Percentiles rank a stretch among this genome's conserved stretches.
These are phyloP conservation scores for Sinapis alba DNA, from an alignment of 441 rosid genomes.

Conservation along the genomic window DNA sequence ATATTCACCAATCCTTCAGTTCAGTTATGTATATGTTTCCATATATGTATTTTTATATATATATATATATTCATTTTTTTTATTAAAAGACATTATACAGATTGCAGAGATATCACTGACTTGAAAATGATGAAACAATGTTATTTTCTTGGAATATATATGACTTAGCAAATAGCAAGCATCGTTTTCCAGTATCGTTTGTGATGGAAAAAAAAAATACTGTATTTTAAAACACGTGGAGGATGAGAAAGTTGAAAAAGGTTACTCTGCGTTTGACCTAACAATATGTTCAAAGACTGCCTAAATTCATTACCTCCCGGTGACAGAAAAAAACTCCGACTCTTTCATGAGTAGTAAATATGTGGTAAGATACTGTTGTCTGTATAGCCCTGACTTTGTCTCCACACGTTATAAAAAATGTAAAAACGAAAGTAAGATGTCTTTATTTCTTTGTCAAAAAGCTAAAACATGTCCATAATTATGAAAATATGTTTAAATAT, in stretches of 20 bases:
- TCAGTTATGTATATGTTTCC: neutral
- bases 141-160: neutral
- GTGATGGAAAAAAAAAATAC: neutral
- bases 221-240: neutral
- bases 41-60: too few relatives aligned
- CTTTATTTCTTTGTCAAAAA: neutral
- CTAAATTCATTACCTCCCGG: slow-evolving; percentile 25
- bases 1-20: neutral
- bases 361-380: neutral
- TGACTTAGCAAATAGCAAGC: neutral
- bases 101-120: neutral
- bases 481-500: neutral
- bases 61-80: neutral
- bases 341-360: neutral
- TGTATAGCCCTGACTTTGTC: slow-evolving; percentile 4
- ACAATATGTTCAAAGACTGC: slow-evolving; percentile 19
- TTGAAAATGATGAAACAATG: neutral
- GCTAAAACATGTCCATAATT: neutral
- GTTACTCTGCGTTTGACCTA: slow-evolving; percentile 17
- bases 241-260: neutral
- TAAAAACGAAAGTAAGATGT: neutral
- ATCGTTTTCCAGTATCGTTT: neutral
- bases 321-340: slow-evolving; percentile 14
- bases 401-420: neutral
- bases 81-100: neutral